Percentiles rank a stretch among this genome's conserved stretches.
These are phyloP conservation scores for Sistotremastrum suecicum DNA, from an alignment of 768 basidiomycete genomes.

Conservation along the genomic window DNA sequence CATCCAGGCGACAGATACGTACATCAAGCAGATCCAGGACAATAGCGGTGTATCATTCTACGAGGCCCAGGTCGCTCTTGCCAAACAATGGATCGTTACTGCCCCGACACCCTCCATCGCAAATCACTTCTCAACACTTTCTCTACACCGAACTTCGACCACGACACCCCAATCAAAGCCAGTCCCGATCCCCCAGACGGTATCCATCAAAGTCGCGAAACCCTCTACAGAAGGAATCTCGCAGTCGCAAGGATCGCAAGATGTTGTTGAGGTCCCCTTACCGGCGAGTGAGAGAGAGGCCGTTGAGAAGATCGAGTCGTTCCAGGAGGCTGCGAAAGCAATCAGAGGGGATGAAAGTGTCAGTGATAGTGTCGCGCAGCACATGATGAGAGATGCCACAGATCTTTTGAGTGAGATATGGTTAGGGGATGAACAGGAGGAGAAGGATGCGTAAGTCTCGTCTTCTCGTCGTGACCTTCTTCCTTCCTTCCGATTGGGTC, in stretches of 20 bases:
- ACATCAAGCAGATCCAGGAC: conserved; percentile 60
- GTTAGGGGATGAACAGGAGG: conserved; percentile 74
- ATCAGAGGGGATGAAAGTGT: conserved; percentile 50
- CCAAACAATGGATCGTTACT: conserved; percentile 51
- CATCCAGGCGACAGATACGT: conserved; percentile 17
- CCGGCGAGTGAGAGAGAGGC: conserved; percentile 61
- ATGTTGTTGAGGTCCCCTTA: conserved; percentile 49
- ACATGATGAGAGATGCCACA: conserved; percentile 52
- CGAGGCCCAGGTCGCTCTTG: conserved; percentile 76
- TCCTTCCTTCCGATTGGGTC: neutral
- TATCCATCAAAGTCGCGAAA: conserved; percentile 43
- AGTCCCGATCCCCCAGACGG: conserved; percentile 25
- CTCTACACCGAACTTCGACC: too few species aligned
- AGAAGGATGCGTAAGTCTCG: conserved; percentile 54
- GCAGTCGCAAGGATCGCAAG: conserved; percentile 36
- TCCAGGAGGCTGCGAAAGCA: conserved; percentile 48
- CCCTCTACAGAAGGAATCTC: conserved; percentile 34
- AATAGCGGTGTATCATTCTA: conserved; percentile 68
- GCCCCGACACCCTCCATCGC: neutral
- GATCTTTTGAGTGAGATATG: conserved; percentile 64
- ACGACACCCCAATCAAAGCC: conserved; percentile 23
- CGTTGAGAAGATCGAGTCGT: conserved; percentile 46
- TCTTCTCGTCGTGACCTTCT: conserved; percentile 1
- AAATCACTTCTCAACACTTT: neutral
- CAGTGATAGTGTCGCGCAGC: conserved; percentile 68